Conservation (phyloP, 306 rosid genomes). For the Carpinus fangiana region DNA sequence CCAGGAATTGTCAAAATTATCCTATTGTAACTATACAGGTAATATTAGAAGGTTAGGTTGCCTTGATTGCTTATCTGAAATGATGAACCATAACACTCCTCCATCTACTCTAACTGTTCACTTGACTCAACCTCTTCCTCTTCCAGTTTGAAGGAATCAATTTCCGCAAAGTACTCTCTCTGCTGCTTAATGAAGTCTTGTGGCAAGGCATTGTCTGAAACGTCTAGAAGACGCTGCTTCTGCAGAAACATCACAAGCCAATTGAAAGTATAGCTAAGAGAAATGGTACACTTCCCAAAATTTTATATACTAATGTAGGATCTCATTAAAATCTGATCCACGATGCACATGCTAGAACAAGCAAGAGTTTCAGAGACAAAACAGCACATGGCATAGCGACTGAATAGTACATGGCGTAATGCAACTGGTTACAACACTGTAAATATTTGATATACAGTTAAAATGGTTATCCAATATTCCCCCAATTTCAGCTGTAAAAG, state of each 20-base stretch:
- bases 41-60: conserved; percentile 14
- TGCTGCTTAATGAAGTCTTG: conserved; percentile 62
- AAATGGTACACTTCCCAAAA: no score
- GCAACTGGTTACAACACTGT: not conserved
- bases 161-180: conserved; percentile 67
- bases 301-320: conserved; percentile 8
- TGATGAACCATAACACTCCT: conserved; percentile 3
- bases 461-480: not conserved
- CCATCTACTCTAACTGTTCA: conserved; percentile 46
- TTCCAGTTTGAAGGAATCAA: conserved; percentile 63
- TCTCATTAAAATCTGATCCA: not conserved
- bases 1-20: conserved; percentile 11
- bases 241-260: conserved; percentile 35
- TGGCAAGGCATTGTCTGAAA: conserved; percentile 32
- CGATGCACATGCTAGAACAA: not conserved
- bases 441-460: not conserved
- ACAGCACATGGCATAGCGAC: not conserved
- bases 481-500: not conserved
- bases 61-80: conserved; percentile 15
- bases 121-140: conserved; percentile 68
- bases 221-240: conserved; percentile 41
- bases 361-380: not conserved
- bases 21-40: conserved; percentile 35
- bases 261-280: conserved; percentile 25
- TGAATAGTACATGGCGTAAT: not conserved